Base-by-base conservation (phyloP, 768 basidiomycete genomes). In the Russula abietina region DNA sequence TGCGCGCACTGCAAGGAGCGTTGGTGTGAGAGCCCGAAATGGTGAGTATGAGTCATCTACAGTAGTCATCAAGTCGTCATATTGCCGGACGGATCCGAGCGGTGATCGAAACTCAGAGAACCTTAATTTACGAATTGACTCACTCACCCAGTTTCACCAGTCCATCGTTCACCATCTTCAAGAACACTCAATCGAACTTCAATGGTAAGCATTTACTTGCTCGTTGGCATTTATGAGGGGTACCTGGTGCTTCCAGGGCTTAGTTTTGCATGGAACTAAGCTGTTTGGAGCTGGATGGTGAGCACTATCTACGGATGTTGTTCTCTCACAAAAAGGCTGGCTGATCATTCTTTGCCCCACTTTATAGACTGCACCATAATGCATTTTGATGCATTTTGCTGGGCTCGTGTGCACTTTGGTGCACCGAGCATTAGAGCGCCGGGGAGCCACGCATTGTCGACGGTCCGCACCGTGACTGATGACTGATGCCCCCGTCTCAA, bases 401-500 rank as follows among this genome's bases (percentile, higher is more conserved):
- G 80, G 79, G 76, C 73, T 72, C 70, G 71, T 70, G 8, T 58
- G 61, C 57, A 61, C 52, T 43, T 66, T 49, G 32, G 62, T 55
- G 49, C 69, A 57, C 60, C 54, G 49, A 65, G 69, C 67, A 70
- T 73, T 81, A 81, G 80, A 81, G 80, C 80, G 81, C 80, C 80
- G 81, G 76, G 78, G 71, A 73, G 69, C 72, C 64, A 38, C 62
- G 68, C 72, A 46, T 46, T 70, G 74, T 70, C 69, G 68, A 68
- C 65, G 72, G 72, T 66, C 68, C 65, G 39, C 55, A 63, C 68
- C 65, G 59, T 70, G 71, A 61, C 62, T 52, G 57, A 48, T 65
- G 68, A 67, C 72, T 78, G 64, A 77, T 81, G 72, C 62, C 74
- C 76, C 86, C 87, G 88, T 86, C 89, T 91, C 90, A 83, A 91